Percentiles rank a stretch among this genome's conserved stretches.
These are phyloP conservation scores for Lotmaria passim DNA, from an alignment of 208 protist genomes.

Conservation along the genomic window DNA sequence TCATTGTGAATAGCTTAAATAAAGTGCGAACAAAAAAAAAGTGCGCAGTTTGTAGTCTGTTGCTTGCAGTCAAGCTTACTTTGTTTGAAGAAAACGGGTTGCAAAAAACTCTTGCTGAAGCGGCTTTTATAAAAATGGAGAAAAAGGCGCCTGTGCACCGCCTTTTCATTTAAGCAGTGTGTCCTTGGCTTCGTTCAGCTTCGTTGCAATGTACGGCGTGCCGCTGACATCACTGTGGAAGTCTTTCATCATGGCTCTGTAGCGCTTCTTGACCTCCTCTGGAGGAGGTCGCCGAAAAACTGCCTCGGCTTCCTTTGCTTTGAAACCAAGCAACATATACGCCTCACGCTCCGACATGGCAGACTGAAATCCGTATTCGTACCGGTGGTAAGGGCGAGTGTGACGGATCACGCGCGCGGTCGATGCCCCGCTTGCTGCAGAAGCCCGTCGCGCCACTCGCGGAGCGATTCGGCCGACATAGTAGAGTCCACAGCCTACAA, in stretches of 20 bases:
- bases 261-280: constrained; percentile 72
- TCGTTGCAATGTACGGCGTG: constrained; percentile 71
- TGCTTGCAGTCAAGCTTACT: too few relatives aligned
- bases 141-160: background rate
- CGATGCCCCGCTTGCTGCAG: constrained; percentile 13
- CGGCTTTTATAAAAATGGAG: too few relatives aligned
- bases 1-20: background rate
- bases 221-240: constrained; percentile 81
- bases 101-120: too few relatives aligned
- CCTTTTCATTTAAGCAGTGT: constrained; percentile 39
- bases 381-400: constrained; percentile 48
- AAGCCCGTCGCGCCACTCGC: constrained; percentile 55
- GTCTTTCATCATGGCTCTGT: constrained; percentile 71
- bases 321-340: constrained; percentile 67
- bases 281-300: constrained; percentile 38
- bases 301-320: constrained; percentile 34
- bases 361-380: constrained; percentile 70
- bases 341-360: constrained; percentile 75
- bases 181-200: constrained; percentile 87
- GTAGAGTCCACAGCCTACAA: constrained; percentile 51
- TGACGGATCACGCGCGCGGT: constrained; percentile 5
- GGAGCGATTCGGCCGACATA: constrained; percentile 59
- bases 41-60: too few relatives aligned
- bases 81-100: background rate
- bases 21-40: too few relatives aligned